Evolutionary conservation across 2,329 filamentous ascomycete genomes (phyloP).

Genomic region (Periconia sp.): DNA sequence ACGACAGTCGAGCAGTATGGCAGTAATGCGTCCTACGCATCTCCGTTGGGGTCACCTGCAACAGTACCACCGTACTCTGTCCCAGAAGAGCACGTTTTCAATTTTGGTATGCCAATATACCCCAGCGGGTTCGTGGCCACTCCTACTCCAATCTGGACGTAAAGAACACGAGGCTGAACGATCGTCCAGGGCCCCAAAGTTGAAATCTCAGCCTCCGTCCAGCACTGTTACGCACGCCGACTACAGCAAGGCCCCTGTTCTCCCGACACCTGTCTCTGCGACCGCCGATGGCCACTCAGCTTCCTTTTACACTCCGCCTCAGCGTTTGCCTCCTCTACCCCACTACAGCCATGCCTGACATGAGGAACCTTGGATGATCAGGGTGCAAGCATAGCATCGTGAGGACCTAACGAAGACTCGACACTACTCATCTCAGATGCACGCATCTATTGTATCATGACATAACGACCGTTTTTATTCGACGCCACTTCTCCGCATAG

Average conservation of each 20-base stretch:
- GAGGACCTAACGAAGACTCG: no score
- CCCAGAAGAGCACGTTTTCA: conserved; percentile 49
- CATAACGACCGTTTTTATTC: no score
- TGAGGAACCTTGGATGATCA: background rate
- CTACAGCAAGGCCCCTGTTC: conserved; percentile 6
- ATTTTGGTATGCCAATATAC: conserved; percentile 48
- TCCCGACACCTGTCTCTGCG: conserved; percentile 4
- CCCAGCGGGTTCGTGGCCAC: conserved; percentile 52
- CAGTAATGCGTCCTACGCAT: conserved; percentile 36
- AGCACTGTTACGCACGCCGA: conserved; percentile 21
- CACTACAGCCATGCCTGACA: conserved; percentile 5
- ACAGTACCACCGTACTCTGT: conserved; percentile 41
- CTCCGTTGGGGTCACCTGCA: conserved; percentile 46
- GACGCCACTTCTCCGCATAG: no score
- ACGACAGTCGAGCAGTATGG: conserved; percentile 38
- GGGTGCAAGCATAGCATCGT: no score
- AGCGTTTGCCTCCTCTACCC: conserved; percentile 1
- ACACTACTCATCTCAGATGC: no score
- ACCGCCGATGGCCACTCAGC: conserved; percentile 2
- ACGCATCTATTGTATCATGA: background rate
- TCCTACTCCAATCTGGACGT: conserved; percentile 50
- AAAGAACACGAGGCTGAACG: conserved; percentile 48
- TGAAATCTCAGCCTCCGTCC: conserved; percentile 32
- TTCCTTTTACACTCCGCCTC: conserved; percentile 2
- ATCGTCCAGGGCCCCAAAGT: conserved; percentile 47